Evolutionary conservation across 176 grass and related monocot species (phyloP), one percentile per base, ranked within the genome.

Genomic region (Oryza rufipogon): DNA sequence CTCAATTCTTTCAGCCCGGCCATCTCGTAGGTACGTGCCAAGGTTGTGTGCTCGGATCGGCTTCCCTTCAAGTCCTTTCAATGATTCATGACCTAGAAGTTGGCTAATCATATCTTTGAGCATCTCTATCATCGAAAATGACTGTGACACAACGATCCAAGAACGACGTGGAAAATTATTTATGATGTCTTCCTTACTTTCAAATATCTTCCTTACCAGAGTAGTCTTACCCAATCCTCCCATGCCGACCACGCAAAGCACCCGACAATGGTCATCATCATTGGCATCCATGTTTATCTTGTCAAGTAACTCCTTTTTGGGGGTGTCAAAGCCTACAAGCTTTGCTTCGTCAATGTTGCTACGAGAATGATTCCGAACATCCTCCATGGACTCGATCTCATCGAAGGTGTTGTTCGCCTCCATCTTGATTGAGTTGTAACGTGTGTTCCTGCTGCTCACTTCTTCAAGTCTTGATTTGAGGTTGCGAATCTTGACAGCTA

Each of bases 391-490:
- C 15, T 79, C 84, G 3, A 36, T 68, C 8, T 74, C 54, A 54
- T 79, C 49, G 1, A 52, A 52, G 49, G 49, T 17, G 14, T 4
- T 52, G 49, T 17, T 6, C 49, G 39, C 66, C 4, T 52, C 49
- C 42, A 7, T 46, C 20, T 86, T 52, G 49, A 90, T 83, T 1
- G 76, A 12, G 56, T 58, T 77, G 66, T 86, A 90, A 4, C 77
- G 61, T 36, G 39, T 58, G 45, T 83, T 79, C 41, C 72, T 90
- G 3, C 34, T 15, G 32, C 84, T 86, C 28, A 86, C 78, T 56
- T 89, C 81, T 13, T 89, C 74, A 56, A 85, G 42, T 60, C 83
- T 85, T 68, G 25, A 26, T 14, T 73, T 85, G 3, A 89, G 76
- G 2, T 75, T 16, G 0, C 58, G 73, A 6, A 89, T 85, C 34